Conservation (phyloP, 2,329 filamentous ascomycete genomes). For the Lachnum nothofagi region DNA sequence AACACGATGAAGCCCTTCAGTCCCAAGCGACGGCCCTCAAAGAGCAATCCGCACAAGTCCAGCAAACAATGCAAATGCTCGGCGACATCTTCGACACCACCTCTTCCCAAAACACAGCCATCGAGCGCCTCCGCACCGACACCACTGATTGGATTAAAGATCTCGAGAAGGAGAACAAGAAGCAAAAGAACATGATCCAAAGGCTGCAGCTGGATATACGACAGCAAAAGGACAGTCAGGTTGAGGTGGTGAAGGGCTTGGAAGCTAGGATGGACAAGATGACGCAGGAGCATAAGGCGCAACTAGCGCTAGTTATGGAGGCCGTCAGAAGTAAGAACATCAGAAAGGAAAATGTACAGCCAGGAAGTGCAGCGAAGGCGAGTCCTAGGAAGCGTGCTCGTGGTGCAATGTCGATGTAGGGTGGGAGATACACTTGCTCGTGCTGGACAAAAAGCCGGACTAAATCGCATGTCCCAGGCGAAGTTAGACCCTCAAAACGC, state of each 20-base stretch:
- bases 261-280: neutral
- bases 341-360: neutral
- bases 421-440: neutral
- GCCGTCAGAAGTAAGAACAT: neutral
- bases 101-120: neutral
- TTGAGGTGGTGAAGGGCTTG: neutral
- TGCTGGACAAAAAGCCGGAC: neutral
- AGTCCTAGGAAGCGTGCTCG: neutral
- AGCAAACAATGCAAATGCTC: slow-evolving; percentile 3
- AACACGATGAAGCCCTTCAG: neutral
- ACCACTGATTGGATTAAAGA: slow-evolving; percentile 3
- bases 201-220: neutral
- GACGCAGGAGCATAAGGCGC: neutral
- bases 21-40: neutral
- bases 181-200: neutral
- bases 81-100: slow-evolving; percentile 4
- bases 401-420: neutral
- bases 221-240: neutral
- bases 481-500: too few species aligned
- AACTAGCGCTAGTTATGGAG: neutral
- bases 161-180: slow-evolving; percentile 2
- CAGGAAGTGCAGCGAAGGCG: neutral
- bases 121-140: neutral
- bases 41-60: neutral
- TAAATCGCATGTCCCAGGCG: too few species aligned